phyloP scores from a whole-genome alignment of 257 asterid species.

The Anisodus tanguticus region DNA sequence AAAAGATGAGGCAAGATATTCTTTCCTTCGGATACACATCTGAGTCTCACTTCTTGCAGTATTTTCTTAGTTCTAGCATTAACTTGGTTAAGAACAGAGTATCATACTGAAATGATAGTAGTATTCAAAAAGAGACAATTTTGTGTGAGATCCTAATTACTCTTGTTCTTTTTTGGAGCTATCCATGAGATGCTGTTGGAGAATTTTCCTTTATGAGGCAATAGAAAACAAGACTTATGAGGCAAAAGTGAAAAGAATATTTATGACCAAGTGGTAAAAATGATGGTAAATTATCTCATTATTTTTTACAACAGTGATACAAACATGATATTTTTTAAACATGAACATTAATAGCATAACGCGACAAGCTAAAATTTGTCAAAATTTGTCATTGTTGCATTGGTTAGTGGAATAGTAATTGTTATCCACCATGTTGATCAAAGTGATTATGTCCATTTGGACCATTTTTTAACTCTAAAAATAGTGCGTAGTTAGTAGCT shows the following conservation, averaged over 20 bases:
- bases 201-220: background rate
- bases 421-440: background rate
- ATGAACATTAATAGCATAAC: background rate
- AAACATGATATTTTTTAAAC: too few species aligned
- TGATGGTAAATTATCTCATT: background rate
- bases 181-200: background rate
- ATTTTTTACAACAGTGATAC: background rate
- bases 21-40: conserved; percentile 17
- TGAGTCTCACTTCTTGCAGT: background rate
- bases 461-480: background rate
- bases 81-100: background rate
- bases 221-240: background rate
- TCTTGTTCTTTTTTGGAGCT: background rate
- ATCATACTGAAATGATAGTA: background rate
- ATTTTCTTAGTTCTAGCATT: background rate
- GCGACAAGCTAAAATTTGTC: background rate
- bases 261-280: background rate
- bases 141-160: background rate
- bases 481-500: background rate
- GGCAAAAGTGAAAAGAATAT: background rate
- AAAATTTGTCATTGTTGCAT: background rate
- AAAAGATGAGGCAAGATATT: conserved; percentile 71
- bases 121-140: background rate
- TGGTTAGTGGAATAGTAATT: background rate
- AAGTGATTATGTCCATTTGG: background rate